phyloP scores from a whole-genome alignment of 768 basidiomycete species.

The Naganishia vishniacii region DNA sequence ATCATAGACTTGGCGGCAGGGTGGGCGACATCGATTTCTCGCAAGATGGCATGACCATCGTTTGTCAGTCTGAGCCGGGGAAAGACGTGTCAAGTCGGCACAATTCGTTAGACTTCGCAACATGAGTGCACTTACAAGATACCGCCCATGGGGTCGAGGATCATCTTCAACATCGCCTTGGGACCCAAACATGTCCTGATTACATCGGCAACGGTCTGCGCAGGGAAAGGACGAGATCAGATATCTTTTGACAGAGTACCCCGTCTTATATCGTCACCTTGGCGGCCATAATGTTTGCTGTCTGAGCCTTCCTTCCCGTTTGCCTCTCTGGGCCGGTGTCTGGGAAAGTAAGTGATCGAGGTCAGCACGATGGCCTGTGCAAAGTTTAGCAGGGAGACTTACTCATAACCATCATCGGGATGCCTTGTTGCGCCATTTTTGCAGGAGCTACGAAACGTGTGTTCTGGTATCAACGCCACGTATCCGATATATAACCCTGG shows the following conservation, averaged over 20 bases:
- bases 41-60: constrained; percentile 96
- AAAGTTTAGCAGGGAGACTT: constrained; percentile 43
- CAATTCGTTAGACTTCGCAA: too few relatives aligned
- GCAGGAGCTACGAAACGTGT: too few relatives aligned
- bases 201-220: constrained; percentile 91
- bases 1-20: constrained; percentile 99
- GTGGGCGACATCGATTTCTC: constrained; percentile 98
- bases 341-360: constrained; percentile 43
- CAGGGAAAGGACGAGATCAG: too few relatives aligned
- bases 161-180: constrained; percentile 99
- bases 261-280: constrained; percentile 62
- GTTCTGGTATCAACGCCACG: not conserved
- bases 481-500: too few relatives aligned
- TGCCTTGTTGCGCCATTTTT: constrained; percentile 28
- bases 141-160: constrained; percentile 97
- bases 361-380: constrained; percentile 58
- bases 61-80: constrained; percentile 68
- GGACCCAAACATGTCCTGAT: constrained; percentile 95
- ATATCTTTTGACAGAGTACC: too few relatives aligned
- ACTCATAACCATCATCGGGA: constrained; percentile 48
- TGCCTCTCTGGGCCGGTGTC: constrained; percentile 92
- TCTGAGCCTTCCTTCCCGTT: constrained; percentile 89
- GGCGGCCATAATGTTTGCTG: constrained; percentile 92
- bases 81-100: too few relatives aligned
- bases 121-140: constrained; percentile 79